Base-by-base conservation (phyloP, 768 basidiomycete genomes). In the Phylloporus sp. region DNA sequence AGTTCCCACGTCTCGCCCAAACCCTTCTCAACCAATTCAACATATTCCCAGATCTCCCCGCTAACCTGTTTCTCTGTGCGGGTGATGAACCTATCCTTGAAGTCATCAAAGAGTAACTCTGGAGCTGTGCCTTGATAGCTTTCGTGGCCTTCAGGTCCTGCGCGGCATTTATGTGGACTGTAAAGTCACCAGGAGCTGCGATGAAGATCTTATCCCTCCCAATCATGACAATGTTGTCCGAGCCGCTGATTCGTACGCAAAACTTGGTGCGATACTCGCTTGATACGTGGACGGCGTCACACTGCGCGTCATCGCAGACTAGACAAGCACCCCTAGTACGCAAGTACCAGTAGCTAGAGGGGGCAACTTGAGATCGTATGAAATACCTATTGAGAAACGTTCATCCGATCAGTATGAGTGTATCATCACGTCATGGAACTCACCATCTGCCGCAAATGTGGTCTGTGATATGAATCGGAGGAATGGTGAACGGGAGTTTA, bases 311-410 rank as follows among this genome's bases (percentile, higher is more conserved):
- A 22, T 24, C 50, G 13, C 50, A 52, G 31, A 52, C 45, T 0
- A 40, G 38, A 16, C 45, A 52, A 3, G 16, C 12, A 13, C 27
- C 44, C 20, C 20, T 27, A 12, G 46, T 16, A 20, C 44, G 29
- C 38, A 32, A 31, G 38, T 45, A 51, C 50, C 50, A 52, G 29
- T 41, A n/a, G 20, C 35, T 52, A 23, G 13, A 29, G 29, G 44
- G 38, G n/a, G 39, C 38, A 12, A 7, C 16, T 18, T 34, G 24
- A 29, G 44, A 39, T 0, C 50, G 50, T 13, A 52, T 40, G 39
- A 40, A 29, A 8, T 40, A 51, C 36, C 50, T 51, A 35, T 31
- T 20, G 5, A 15, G 24, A 40, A n/a, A 10, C 3, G 8, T 11
- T 29, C 13, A 15, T 10, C 26, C n/a, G 8, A 18, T 22, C 24